These are phyloP conservation scores for Phytophthora aleatoria DNA, from an alignment of 352 stramenopile genomes.

Conservation along the genomic window DNA sequence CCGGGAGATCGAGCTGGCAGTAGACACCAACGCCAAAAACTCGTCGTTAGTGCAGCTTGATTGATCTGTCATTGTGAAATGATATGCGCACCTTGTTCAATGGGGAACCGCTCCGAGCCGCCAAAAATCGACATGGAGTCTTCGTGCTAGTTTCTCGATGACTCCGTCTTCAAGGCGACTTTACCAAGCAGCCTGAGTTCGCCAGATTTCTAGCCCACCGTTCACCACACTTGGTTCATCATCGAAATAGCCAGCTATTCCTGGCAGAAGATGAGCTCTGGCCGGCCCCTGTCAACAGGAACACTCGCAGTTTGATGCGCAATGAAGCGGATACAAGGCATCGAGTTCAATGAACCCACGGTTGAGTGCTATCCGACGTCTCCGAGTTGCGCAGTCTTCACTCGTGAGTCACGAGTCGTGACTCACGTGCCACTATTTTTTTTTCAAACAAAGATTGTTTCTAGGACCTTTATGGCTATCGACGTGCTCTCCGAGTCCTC, in stretches of 20 bases:
- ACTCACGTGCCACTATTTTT: too few species aligned
- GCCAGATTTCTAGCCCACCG: background rate
- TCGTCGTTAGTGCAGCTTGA: background rate
- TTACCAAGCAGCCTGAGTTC: too few species aligned
- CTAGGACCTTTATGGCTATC: background rate
- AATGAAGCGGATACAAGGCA: too few species aligned
- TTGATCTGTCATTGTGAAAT: background rate
- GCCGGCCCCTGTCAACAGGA: too few species aligned
- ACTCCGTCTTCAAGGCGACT: background rate
- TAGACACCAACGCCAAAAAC: background rate
- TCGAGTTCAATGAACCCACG: too few species aligned
- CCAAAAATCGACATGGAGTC: slow-evolving; percentile 80
- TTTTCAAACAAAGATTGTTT: too few species aligned
- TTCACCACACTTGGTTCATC: slow-evolving; percentile 7
- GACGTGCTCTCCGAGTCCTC: slow-evolving; percentile 69
- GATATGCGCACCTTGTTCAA: slow-evolving; percentile 55
- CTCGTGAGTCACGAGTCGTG: too few species aligned
- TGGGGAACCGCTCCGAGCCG: slow-evolving; percentile 74
- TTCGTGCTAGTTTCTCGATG: background rate
- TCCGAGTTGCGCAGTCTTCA: too few species aligned
- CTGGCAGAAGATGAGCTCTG: slow-evolving; percentile 3
- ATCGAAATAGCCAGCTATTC: slow-evolving; percentile 35
- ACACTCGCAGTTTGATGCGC: too few species aligned
- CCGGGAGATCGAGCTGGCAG: slow-evolving; percentile 62
- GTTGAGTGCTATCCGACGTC: too few species aligned